phyloP scores from a whole-genome alignment of 306 rosid species.

The Argentina anserina region DNA sequence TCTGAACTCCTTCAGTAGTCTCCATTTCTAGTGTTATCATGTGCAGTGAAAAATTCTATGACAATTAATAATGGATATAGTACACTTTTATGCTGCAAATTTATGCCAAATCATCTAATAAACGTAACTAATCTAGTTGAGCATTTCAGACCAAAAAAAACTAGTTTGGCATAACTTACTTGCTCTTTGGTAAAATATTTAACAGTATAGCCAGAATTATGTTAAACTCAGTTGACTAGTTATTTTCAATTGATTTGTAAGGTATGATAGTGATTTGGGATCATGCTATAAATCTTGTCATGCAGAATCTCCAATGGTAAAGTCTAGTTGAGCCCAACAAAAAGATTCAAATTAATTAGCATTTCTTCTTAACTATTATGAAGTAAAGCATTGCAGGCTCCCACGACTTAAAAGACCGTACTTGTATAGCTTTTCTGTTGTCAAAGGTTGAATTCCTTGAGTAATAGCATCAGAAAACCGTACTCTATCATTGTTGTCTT shows the following conservation, averaged over 20 bases:
- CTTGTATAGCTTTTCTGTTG: background rate
- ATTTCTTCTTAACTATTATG: background rate
- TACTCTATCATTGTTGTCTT: background rate
- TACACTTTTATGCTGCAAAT: background rate
- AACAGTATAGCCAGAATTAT: background rate
- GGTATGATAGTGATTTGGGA: background rate
- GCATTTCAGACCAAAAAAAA: too few relatives aligned
- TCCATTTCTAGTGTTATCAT: background rate
- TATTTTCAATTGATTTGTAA: background rate
- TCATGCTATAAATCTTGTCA: background rate
- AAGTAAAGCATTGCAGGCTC: too few relatives aligned
- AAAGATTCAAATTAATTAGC: too few relatives aligned
- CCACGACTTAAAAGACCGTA: background rate
- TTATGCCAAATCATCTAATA: background rate
- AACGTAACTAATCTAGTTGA: too few relatives aligned
- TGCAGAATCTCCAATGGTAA: background rate
- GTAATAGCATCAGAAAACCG: too few relatives aligned
- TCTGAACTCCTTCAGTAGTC: slow-evolving; percentile 20
- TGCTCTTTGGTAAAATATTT: background rate
- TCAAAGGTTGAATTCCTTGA: background rate
- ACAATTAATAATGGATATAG: background rate
- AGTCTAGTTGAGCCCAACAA: background rate
- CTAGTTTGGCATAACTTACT: background rate
- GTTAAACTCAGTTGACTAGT: background rate
- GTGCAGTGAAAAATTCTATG: background rate